Conservation (phyloP, 345 rosid genomes). For the Euphorbia tirucalli region DNA sequence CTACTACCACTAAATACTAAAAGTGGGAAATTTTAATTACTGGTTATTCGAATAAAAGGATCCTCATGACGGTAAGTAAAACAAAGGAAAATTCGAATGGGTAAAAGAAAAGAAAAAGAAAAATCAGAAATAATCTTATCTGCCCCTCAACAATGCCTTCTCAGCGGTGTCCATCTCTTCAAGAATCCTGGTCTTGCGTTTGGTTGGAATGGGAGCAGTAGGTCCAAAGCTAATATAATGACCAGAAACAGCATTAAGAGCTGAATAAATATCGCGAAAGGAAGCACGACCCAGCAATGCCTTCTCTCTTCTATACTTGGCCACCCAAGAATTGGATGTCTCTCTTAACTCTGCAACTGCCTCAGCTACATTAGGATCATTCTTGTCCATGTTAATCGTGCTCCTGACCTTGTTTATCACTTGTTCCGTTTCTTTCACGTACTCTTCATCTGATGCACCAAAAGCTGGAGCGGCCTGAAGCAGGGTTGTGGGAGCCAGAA, state of each 20-base stretch:
- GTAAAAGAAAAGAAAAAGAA: neutral
- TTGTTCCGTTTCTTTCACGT: constrained; percentile 67
- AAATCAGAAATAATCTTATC: constrained; percentile 27
- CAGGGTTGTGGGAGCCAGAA: constrained; percentile 26
- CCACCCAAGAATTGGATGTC: constrained; percentile 84
- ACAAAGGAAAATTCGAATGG: constrained; percentile 5
- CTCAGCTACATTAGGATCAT: constrained; percentile 68
- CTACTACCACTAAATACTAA: neutral
- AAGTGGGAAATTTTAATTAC: neutral
- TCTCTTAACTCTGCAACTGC: constrained; percentile 81
- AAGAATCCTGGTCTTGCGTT: constrained; percentile 82
- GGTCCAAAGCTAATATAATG: constrained; percentile 97
- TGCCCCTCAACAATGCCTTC: constrained; percentile 74
- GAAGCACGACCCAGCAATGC: constrained; percentile 73
- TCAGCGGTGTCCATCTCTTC: constrained; percentile 93
- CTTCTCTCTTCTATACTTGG: constrained; percentile 92
- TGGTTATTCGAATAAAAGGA: neutral
- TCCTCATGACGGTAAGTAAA: neutral
- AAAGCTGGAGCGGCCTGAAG: constrained; percentile 38
- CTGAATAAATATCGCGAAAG: constrained; percentile 82
- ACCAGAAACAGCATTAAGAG: constrained; percentile 85
- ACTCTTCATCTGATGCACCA: constrained; percentile 64
- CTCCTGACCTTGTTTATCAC: constrained; percentile 73
- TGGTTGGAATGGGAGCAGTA: constrained; percentile 75
- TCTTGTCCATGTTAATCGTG: constrained; percentile 68